These are phyloP conservation scores for Neurospora tetrasperma DNA, from an alignment of 495 filamentous ascomycete species.

Conservation along the genomic window DNA sequence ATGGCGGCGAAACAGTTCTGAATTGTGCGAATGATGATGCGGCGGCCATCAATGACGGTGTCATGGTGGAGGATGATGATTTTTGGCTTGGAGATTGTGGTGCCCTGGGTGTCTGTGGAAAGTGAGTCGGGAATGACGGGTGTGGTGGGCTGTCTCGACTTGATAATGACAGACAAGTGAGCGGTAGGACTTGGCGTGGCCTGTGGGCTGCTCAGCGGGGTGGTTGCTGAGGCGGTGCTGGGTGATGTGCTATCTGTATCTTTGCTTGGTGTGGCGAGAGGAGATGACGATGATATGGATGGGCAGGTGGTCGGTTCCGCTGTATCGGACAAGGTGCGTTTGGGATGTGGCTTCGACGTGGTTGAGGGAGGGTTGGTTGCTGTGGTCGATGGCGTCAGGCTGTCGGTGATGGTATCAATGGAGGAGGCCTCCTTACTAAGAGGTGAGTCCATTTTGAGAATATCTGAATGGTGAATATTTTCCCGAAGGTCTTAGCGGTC, in stretches of 20 bases:
- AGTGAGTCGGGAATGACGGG: neutral
- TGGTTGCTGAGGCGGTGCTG: neutral
- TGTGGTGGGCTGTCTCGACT: neutral
- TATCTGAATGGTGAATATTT: neutral
- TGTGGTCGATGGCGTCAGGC: neutral
- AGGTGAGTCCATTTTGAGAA: neutral
- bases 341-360: neutral
- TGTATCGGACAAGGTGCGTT: neutral
- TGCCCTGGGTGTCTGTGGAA: neutral
- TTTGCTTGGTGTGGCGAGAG: neutral
- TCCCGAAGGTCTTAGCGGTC: neutral
- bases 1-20: neutral
- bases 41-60: neutral
- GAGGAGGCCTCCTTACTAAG: neutral
- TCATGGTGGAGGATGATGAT: neutral
- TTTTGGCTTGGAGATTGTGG: neutral
- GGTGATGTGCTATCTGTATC: neutral
- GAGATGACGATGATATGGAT: neutral
- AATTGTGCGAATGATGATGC: neutral
- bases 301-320: neutral
- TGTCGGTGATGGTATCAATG: neutral
- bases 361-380: neutral
- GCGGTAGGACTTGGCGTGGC: neutral
- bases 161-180: neutral
- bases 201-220: neutral